These are phyloP conservation scores for Vitellaria paradoxa DNA, from an alignment of 179 eudicot genomes.

Conservation along the genomic window DNA sequence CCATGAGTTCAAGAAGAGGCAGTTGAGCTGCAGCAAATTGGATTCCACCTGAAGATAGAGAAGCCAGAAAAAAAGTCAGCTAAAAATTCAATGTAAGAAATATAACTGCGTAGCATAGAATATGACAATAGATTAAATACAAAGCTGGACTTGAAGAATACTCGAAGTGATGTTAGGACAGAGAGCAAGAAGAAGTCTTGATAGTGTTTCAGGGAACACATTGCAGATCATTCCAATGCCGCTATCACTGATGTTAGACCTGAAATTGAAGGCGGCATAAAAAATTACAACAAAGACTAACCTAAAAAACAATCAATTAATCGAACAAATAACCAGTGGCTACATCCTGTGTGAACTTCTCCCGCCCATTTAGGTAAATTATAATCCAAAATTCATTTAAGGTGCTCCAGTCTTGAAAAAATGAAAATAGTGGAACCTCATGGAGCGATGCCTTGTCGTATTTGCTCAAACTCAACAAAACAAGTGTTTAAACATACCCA, in stretches of 20 bases:
- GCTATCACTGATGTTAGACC: conserved; percentile 92
- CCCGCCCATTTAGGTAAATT: background rate
- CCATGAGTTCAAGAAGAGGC: conserved; percentile 89
- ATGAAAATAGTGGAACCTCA: background rate
- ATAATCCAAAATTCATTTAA: background rate
- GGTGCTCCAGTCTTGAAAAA: background rate
- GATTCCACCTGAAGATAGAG: conserved; percentile 69
- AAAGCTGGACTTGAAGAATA: conserved; percentile 29
- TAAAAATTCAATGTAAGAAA: background rate
- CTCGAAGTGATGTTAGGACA: conserved; percentile 94
- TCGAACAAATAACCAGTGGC: background rate
- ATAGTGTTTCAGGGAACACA: conserved; percentile 67
- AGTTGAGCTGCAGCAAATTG: conserved; percentile 97
- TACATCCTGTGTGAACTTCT: background rate
- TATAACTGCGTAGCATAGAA: background rate
- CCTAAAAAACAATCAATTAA: background rate
- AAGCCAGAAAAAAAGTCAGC: background rate
- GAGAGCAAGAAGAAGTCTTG: conserved; percentile 78
- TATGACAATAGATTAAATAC: background rate
- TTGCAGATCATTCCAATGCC: conserved; percentile 97
- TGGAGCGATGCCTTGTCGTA: background rate
- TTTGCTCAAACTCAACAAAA: background rate
- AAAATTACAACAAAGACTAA: conserved; percentile 3
- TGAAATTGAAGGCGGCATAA: conserved; percentile 22
- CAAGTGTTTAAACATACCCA: conserved; percentile 58